Evolutionary conservation across 441 rosid genomes (phyloP).

Genomic region (Biscutella auriculata): DNA sequence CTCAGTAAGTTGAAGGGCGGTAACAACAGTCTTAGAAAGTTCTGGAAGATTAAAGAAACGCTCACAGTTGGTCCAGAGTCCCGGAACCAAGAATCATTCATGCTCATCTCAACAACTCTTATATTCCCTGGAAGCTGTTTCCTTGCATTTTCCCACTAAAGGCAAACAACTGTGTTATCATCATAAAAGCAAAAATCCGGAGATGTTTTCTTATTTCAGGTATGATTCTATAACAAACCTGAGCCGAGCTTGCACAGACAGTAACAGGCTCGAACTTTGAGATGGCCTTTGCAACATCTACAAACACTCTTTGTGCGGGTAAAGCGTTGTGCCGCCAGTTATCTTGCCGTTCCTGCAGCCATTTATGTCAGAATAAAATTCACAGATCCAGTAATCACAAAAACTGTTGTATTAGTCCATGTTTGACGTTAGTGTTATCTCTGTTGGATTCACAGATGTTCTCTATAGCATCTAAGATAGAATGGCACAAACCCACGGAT

Average conservation of each 20-base stretch:
- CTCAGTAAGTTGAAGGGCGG: no score
- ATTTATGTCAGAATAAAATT: not conserved
- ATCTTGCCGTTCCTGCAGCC: constrained; percentile 72
- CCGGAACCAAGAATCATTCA: constrained; percentile 92
- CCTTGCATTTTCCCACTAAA: constrained; percentile 78
- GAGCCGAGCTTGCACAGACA: constrained; percentile 68
- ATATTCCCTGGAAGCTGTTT: constrained; percentile 53
- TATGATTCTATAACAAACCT: constrained; percentile 34
- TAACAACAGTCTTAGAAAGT: not conserved
- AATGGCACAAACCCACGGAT: not conserved
- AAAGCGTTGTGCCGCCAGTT: constrained; percentile 47
- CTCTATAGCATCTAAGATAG: not conserved
- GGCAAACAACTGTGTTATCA: no score
- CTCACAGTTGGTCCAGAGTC: constrained; percentile 92
- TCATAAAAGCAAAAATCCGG: not conserved
- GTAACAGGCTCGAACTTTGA: constrained; percentile 73
- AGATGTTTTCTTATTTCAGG: not conserved
- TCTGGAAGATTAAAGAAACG: not conserved
- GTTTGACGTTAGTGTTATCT: not conserved
- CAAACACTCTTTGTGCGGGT: constrained; percentile 50
- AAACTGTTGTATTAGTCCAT: not conserved
- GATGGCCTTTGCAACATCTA: constrained; percentile 63
- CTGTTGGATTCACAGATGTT: not conserved
- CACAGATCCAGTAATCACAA: not conserved
- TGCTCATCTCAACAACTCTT: constrained; percentile 81